Evolutionary conservation across 176 grass and related monocot genomes (phyloP).

Genomic region (bread wheat (Triticum aestivum)): IWGSC_CS_RefSeq_v2.1 NC_057813.1:702041897-702042396

Average conservation of each 20-base stretch:
- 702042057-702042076: background rate
- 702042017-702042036: background rate
- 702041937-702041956: background rate
- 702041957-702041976: slow-evolving; percentile 9
- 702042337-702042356: no score
- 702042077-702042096: background rate
- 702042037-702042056: background rate
- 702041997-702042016: slow-evolving; percentile 41
- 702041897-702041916: slow-evolving; percentile 43
- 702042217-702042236: background rate
- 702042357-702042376: no score
- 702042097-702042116: background rate
- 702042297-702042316: no score
- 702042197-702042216: background rate
- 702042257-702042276: background rate
- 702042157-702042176: no score
- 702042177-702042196: background rate
- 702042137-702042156: background rate
- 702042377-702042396: no score
- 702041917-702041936: slow-evolving; percentile 45
- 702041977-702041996: slow-evolving; percentile 5
- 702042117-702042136: background rate
- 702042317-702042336: no score
- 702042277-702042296: no score
- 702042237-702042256: background rate